Conservation (phyloP, 148 eudicot species). For the Fagopyrum tataricum region DNA sequence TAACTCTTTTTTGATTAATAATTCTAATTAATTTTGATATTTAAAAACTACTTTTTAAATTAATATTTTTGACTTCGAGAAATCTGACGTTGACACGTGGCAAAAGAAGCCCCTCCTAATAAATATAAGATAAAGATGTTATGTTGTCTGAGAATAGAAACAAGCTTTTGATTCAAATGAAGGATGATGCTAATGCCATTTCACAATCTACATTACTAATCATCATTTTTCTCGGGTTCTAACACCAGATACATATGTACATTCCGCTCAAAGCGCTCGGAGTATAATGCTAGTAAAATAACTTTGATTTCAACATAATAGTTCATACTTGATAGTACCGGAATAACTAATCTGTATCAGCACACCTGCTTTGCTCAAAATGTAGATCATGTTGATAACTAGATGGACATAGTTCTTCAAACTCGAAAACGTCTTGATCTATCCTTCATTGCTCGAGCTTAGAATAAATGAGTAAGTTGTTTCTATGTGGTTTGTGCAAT, state of each 20-base stretch:
- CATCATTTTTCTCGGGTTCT: not conserved
- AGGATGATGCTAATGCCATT: not conserved
- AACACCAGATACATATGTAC: slow-evolving; percentile 6
- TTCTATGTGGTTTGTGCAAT: not conserved
- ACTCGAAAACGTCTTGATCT: no score
- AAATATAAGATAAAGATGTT: no score
- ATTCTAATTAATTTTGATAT: no score
- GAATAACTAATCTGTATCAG: slow-evolving; percentile 1
- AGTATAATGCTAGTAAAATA: not conserved
- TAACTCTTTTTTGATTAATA: no score
- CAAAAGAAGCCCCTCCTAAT: no score
- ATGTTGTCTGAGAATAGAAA: not conserved
- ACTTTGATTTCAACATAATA: not conserved
- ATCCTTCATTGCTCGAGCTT: not conserved
- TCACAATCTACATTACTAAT: not conserved
- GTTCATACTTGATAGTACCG: no score
- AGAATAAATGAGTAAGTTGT: not conserved
- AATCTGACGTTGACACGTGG: no score
- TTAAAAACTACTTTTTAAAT: no score
- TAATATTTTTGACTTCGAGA: no score
- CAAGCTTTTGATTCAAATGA: not conserved
- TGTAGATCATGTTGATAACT: not conserved
- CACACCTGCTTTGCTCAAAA: not conserved
- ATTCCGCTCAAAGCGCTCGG: not conserved
- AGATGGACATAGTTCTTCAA: not conserved